Base-by-base conservation (phyloP, 2,329 filamentous ascomycete species). In the Claviceps spartinae region DNA sequence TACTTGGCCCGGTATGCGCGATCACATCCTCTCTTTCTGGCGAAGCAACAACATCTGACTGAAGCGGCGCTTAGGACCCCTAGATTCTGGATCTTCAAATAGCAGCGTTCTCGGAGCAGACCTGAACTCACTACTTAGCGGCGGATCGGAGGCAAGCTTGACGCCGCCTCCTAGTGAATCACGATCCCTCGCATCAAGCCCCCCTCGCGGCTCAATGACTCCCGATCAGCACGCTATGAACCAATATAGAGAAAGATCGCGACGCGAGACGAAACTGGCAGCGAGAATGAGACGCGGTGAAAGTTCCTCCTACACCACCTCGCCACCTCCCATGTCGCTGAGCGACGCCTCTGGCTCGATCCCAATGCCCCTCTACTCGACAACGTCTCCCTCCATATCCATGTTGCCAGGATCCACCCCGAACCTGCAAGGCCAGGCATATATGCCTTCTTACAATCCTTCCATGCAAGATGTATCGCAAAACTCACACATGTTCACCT, bases 201-300 rank as follows among this genome's bases (percentile, higher is more conserved):
- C 79, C 26, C 77, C 78, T 5, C 72, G 74, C 55, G 66, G 67
- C 46, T 69, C 67, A 40, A 70, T 82, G 60, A 79, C 77, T 5
- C 68, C 77, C 6, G 78, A 82, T 61, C 78, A 82, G 62, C 74
- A 79, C 56, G 79, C 81, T 60, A 62, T 82, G 43, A 82, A 79
- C 67, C 72, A 78, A 54, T 79, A 83, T 59, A 72, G 74, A 55
- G 79, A 82, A 57, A 76, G 76, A 58, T 75, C 71, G 45, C 74
- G 81, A 53, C 71, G 79, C 57, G 77, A 79, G 57, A 75, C 75
- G 6, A 83, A 82, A 61, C 63, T 76, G 16, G 69, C 72, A 3
- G 63, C 67, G 8, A 73, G 78, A 54, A 68, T 74, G 48, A 72
- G 74, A 56, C 73, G 78, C 50, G 70, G 72, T 36, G 73, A 71